These are phyloP conservation scores for Populus alba DNA, from an alignment of 345 rosid genomes.

Conservation along the genomic window DNA sequence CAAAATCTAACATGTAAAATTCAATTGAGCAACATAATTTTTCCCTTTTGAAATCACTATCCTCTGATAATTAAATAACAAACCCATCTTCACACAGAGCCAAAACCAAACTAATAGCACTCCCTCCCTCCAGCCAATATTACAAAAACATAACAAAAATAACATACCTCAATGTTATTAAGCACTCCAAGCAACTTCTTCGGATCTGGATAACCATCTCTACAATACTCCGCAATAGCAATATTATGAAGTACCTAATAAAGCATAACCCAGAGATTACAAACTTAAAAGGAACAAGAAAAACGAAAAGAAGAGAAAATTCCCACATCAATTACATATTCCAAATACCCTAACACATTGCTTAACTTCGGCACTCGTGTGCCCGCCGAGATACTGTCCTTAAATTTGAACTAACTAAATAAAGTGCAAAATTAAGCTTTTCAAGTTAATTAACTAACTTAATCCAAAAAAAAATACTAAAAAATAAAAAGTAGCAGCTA, in stretches of 20 bases:
- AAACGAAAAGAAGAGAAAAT: background rate
- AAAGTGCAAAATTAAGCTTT: background rate
- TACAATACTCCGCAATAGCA: conserved; percentile 72
- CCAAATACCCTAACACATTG: background rate
- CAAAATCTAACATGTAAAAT: background rate
- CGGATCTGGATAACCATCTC: conserved; percentile 69
- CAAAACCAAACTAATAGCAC: too few relatives aligned
- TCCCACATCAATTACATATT: background rate
- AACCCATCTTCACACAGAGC: too few relatives aligned
- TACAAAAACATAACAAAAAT: background rate
- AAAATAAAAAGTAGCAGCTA: background rate
- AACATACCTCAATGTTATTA: conserved; percentile 63
- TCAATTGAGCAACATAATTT: background rate
- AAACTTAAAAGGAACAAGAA: conserved; percentile 5
- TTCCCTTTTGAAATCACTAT: too few relatives aligned
- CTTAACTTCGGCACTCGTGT: background rate
- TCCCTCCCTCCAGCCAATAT: background rate
- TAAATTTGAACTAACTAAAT: background rate
- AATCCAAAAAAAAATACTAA: background rate
- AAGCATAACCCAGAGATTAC: conserved; percentile 11
- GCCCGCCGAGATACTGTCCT: background rate
- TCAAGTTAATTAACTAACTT: background rate
- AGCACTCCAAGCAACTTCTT: conserved; percentile 72
- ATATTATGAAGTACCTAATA: conserved; percentile 84
- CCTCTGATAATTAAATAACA: too few relatives aligned